These are phyloP conservation scores for Mortierella sp. DNA, from an alignment of 371 early-diverging fungal species.

Conservation along the genomic window DNA sequence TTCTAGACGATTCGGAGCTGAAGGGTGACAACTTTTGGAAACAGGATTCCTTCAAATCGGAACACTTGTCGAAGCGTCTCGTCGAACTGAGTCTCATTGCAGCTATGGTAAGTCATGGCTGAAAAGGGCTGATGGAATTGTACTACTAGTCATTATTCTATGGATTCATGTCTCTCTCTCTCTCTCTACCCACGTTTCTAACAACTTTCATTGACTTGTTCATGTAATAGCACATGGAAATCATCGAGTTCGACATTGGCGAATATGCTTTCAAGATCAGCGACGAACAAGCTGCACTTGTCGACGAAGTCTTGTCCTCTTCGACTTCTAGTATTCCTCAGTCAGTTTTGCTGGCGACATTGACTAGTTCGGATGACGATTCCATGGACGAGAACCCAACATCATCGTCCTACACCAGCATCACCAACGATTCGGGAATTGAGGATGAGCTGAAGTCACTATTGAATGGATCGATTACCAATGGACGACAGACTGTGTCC, in stretches of 20 bases:
- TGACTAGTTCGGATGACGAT: slow-evolving; percentile 24
- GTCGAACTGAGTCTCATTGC: slow-evolving; percentile 49
- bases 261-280: slow-evolving; percentile 51
- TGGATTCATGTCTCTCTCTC: too few species aligned
- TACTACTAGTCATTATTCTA: too few species aligned
- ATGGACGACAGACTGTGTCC: slow-evolving; percentile 13
- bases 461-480: slow-evolving; percentile 22
- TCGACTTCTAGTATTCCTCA: neutral
- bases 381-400: slow-evolving; percentile 34
- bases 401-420: slow-evolving; percentile 43
- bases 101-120: slow-evolving; percentile 48
- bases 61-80: slow-evolving; percentile 34
- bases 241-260: slow-evolving; percentile 47
- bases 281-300: slow-evolving; percentile 19
- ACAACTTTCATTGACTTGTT: too few species aligned
- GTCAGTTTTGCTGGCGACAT: neutral
- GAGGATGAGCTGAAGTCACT: slow-evolving; percentile 47
- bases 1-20: slow-evolving; percentile 35
- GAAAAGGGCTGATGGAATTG: neutral
- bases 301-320: slow-evolving; percentile 9
- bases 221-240: slow-evolving; percentile 28
- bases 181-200: too few species aligned
- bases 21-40: slow-evolving; percentile 46
- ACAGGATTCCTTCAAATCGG: slow-evolving; percentile 26
- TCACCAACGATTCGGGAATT: slow-evolving; percentile 42